These are phyloP conservation scores for Trichoderma atroviride DNA, from an alignment of 2,329 filamentous ascomycete genomes.

Conservation along the genomic window DNA sequence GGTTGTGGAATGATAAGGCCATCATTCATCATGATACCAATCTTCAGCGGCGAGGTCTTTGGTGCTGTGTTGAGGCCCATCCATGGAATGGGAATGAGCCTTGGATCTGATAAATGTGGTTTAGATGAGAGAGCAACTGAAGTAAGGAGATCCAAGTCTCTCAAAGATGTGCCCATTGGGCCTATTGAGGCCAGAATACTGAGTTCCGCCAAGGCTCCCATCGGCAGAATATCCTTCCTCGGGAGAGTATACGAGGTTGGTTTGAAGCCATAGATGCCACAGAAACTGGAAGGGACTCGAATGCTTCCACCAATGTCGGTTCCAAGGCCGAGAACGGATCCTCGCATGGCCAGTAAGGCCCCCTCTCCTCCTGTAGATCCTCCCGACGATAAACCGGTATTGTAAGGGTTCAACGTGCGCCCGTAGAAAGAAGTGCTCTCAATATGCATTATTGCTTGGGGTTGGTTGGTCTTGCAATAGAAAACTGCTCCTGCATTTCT, in stretches of 20 bases:
- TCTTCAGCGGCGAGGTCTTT: conserved; percentile 34
- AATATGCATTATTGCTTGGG: conserved; percentile 56
- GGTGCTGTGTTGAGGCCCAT: conserved; percentile 32
- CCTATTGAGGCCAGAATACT: conserved; percentile 41
- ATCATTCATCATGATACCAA: conserved; percentile 48
- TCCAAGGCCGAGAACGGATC: conserved; percentile 44
- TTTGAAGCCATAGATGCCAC: conserved; percentile 47
- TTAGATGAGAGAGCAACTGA: conserved; percentile 31
- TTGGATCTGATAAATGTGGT: conserved; percentile 39
- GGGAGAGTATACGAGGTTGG: conserved; percentile 44
- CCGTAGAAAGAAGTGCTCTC: conserved; percentile 64
- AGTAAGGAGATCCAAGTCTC: conserved; percentile 43
- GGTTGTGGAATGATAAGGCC: conserved; percentile 44
- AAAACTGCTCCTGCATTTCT: conserved; percentile 62
- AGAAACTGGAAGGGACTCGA: conserved; percentile 43
- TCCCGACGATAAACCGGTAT: conserved; percentile 60
- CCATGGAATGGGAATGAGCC: conserved; percentile 40
- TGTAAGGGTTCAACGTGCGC: conserved; percentile 62
- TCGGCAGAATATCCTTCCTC: background rate
- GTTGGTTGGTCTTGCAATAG: conserved; percentile 70
- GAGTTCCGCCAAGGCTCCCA: conserved; percentile 37
- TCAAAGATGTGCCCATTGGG: conserved; percentile 38
- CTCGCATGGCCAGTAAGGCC: conserved; percentile 43
- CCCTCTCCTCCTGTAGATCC: conserved; percentile 63
- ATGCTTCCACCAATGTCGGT: conserved; percentile 45